A percentile compares a stretch with the other conserved stretches of the same genome.
Conservation (phyloP, 495 filamentous ascomycete species). For the Diplogelasinospora grovesii region DNA sequence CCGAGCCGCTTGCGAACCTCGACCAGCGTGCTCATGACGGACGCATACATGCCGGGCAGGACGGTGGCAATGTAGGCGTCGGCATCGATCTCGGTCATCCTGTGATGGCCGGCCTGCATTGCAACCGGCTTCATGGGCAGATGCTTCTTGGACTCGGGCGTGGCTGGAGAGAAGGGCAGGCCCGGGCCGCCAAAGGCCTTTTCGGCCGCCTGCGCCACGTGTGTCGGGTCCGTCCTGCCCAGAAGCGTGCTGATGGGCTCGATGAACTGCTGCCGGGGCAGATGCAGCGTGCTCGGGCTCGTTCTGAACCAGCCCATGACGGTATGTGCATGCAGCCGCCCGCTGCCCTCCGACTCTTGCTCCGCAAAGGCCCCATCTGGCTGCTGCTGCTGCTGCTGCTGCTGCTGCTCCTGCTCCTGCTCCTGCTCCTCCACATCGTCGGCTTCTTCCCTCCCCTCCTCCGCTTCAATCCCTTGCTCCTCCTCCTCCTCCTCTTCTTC, state of each 20-base stretch:
- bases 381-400: conserved; percentile 33
- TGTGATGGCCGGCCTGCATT: conserved; percentile 60
- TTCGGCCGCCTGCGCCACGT: conserved; percentile 63
- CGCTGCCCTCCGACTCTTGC: conserved; percentile 7
- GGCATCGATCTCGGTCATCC: conserved; percentile 81
- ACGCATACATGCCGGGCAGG: conserved; percentile 74
- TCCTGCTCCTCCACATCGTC: conserved; percentile 35
- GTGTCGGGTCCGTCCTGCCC: conserved; percentile 58
- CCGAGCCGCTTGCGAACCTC: conserved; percentile 85
- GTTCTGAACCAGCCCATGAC: conserved; percentile 57
- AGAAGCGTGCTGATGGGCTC: conserved; percentile 62
- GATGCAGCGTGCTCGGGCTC: conserved; percentile 59
- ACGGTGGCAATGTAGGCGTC: conserved; percentile 74
- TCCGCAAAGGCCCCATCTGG: conserved; percentile 26
- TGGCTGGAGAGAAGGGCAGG: conserved; percentile 61
- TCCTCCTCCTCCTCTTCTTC: conserved; percentile 48
- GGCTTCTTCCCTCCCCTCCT: conserved; percentile 18
- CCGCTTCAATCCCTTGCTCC: conserved; percentile 30
- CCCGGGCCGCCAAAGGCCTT: conserved; percentile 65
- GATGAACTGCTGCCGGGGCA: conserved; percentile 60
- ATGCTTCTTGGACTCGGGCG: conserved; percentile 24
- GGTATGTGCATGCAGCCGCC: conserved; percentile 61
- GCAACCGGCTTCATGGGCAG: conserved; percentile 61
- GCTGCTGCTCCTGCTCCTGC: too few relatives aligned
- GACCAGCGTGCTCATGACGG: conserved; percentile 63